Evolutionary conservation across 2,329 filamentous ascomycete genomes (phyloP).

Genomic region (Neospermospora avenae): DNA sequence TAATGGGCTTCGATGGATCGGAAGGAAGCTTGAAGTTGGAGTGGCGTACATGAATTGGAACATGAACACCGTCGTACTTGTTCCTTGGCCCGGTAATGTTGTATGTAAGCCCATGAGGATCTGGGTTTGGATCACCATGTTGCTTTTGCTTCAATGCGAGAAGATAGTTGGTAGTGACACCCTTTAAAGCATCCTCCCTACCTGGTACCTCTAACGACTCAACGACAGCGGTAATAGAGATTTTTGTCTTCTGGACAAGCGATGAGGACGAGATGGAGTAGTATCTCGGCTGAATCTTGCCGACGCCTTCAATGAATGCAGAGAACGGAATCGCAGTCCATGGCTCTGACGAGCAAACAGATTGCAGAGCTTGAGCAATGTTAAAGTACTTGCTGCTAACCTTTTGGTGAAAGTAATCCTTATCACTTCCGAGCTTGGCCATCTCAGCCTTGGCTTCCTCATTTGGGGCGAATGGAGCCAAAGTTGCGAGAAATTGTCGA

Average conservation of each 20-base stretch:
- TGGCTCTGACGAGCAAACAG: conserved; percentile 66
- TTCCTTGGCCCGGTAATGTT: conserved; percentile 85
- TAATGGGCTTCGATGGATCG: conserved; percentile 87
- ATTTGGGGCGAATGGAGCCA: conserved; percentile 85
- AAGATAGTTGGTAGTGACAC: conserved; percentile 96
- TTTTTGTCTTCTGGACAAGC: conserved; percentile 86
- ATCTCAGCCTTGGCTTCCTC: conserved; percentile 85
- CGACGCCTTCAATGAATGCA: conserved; percentile 86
- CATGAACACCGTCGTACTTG: conserved; percentile 94
- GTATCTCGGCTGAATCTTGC: conserved; percentile 95
- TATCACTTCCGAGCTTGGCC: conserved; percentile 83
- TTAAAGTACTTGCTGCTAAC: conserved; percentile 80
- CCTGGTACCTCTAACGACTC: conserved; percentile 78
- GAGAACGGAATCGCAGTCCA: conserved; percentile 92
- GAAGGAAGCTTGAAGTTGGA: conserved; percentile 99
- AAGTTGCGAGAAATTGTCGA: conserved; percentile 85
- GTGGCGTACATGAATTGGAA: conserved; percentile 93
- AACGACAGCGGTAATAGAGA: conserved; percentile 92
- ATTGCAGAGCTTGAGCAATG: conserved; percentile 79
- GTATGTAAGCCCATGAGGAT: conserved; percentile 82
- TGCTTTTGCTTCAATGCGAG: conserved; percentile 95
- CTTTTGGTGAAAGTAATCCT: conserved; percentile 90
- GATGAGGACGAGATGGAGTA: conserved; percentile 99
- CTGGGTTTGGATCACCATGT: conserved; percentile 77
- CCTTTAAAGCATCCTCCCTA: conserved; percentile 75